Evolutionary conservation across 805 yeast species (phyloP).

Genomic region (Yarrowia deformans): DNA sequence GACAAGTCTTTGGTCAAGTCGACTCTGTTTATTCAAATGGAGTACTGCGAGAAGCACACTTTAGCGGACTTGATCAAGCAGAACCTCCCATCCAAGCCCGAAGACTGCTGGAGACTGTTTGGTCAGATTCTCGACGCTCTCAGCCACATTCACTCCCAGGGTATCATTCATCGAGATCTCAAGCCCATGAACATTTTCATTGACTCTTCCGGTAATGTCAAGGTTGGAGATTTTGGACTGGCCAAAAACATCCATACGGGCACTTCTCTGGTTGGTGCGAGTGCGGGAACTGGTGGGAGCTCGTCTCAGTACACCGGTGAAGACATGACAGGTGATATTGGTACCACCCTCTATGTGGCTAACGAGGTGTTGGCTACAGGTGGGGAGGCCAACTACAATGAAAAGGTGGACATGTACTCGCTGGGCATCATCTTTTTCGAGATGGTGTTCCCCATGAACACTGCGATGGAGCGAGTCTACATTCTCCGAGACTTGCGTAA

Average conservation of each 20-base stretch:
- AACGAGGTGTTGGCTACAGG: conserved; percentile 66
- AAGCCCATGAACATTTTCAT: conserved; percentile 96
- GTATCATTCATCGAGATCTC: conserved; percentile 92
- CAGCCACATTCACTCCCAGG: conserved; percentile 88
- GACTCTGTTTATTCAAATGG: conserved; percentile 95
- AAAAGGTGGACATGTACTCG: conserved; percentile 95
- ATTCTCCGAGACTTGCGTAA: conserved; percentile 71
- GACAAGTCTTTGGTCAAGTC: conserved; percentile 54
- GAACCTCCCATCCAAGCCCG: conserved; percentile 71
- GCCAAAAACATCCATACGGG: conserved; percentile 66
- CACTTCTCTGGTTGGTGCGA: not conserved
- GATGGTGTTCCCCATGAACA: conserved; percentile 83
- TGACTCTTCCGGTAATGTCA: conserved; percentile 85
- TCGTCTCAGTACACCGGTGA: conserved; percentile 51
- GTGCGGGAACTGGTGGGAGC: conserved; percentile 16
- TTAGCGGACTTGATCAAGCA: conserved; percentile 80
- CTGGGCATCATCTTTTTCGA: conserved; percentile 94
- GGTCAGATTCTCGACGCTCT: conserved; percentile 90
- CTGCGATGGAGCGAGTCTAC: conserved; percentile 91
- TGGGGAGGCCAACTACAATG: conserved; percentile 72
- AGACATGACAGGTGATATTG: conserved; percentile 89
- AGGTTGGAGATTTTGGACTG: conserved; percentile 96
- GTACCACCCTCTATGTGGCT: conserved; percentile 93
- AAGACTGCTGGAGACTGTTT: conserved; percentile 88
- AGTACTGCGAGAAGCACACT: conserved; percentile 95